Percentiles rank a stretch among this genome's conserved stretches.
Conservation (phyloP, 2,329 filamentous ascomycete species). For the Penicillium sp. region DNA sequence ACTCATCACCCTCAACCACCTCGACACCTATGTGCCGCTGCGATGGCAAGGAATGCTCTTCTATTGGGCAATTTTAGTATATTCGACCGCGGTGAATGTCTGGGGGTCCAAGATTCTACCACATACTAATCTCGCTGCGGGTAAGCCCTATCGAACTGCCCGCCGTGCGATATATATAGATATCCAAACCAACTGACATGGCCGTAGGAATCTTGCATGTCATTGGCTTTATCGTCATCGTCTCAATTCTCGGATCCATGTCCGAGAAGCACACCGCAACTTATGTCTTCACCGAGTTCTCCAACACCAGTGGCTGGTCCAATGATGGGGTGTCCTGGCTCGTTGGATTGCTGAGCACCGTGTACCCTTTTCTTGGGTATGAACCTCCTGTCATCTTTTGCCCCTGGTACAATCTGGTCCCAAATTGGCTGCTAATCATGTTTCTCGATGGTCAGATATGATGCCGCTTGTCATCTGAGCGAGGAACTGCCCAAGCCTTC, state of each 20-base stretch:
- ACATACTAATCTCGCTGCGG: slow-evolving; percentile 22
- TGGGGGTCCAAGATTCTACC: slow-evolving; percentile 39
- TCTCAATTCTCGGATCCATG: slow-evolving; percentile 20
- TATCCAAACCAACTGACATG: background rate
- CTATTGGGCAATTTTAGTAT: slow-evolving; percentile 43
- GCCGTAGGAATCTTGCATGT: slow-evolving; percentile 21
- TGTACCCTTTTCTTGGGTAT: slow-evolving; percentile 26
- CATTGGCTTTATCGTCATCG: slow-evolving; percentile 18
- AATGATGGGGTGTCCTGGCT: slow-evolving; percentile 26
- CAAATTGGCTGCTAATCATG: too few relatives aligned
- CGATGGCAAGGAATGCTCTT: slow-evolving; percentile 48
- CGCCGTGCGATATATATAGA: background rate
- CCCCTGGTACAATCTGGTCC: too few relatives aligned
- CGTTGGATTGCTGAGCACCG: slow-evolving; percentile 22
- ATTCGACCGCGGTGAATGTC: slow-evolving; percentile 47
- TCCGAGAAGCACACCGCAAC: slow-evolving; percentile 19
- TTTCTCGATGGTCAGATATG: slow-evolving; percentile 28
- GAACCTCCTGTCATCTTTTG: too few relatives aligned
- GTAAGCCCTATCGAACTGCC: slow-evolving; percentile 5
- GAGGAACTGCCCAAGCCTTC: slow-evolving; percentile 39
- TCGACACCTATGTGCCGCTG: slow-evolving; percentile 46
- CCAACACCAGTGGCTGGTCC: slow-evolving; percentile 25
- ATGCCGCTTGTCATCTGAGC: slow-evolving; percentile 48
- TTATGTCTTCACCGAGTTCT: slow-evolving; percentile 23
- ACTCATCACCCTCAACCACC: slow-evolving; percentile 48